Percentiles rank a stretch among this genome's conserved stretches.
Conservation (phyloP, 306 rosid species). For the Lathyrus tuberosus region DNA sequence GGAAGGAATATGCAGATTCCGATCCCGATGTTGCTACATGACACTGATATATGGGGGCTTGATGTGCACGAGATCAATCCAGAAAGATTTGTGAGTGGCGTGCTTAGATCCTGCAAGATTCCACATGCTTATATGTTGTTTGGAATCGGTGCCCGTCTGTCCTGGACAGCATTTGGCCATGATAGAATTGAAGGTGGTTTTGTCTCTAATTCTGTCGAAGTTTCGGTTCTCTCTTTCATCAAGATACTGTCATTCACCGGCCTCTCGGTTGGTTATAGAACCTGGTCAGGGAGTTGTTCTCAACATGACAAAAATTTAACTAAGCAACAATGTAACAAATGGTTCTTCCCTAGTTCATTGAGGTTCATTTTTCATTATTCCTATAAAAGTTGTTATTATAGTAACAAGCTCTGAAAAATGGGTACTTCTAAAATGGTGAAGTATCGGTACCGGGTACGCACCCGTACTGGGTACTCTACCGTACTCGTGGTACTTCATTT, state of each 20-base stretch:
- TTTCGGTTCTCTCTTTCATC: constrained; percentile 40
- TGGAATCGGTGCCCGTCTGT: constrained; percentile 61
- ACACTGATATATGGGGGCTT: constrained; percentile 56
- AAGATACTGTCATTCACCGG: constrained; percentile 43
- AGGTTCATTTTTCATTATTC: neutral
- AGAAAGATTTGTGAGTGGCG: constrained; percentile 59
- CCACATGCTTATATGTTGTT: constrained; percentile 67
- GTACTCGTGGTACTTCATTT: no score
- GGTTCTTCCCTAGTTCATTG: neutral
- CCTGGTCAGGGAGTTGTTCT: constrained; percentile 51
- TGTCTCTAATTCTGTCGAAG: neutral
- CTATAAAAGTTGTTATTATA: neutral
- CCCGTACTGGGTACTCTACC: no score
- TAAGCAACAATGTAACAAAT: neutral
- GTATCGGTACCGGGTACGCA: no score
- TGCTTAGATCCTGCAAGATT: constrained; percentile 52
- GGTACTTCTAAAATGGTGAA: no score
- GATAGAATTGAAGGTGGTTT: neutral
- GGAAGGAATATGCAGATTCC: constrained; percentile 65
- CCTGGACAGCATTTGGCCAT: neutral
- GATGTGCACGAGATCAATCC: constrained; percentile 66
- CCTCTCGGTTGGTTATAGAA: constrained; percentile 36
- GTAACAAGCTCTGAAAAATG: no score
- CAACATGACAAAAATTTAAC: constrained; percentile 36
- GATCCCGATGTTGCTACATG: constrained; percentile 52